Percentiles rank a stretch among this genome's conserved stretches.
Evolutionary conservation across 2,329 filamentous ascomycete species (phyloP).

Genomic region (Teratosphaeriaceae sp.): DNA sequence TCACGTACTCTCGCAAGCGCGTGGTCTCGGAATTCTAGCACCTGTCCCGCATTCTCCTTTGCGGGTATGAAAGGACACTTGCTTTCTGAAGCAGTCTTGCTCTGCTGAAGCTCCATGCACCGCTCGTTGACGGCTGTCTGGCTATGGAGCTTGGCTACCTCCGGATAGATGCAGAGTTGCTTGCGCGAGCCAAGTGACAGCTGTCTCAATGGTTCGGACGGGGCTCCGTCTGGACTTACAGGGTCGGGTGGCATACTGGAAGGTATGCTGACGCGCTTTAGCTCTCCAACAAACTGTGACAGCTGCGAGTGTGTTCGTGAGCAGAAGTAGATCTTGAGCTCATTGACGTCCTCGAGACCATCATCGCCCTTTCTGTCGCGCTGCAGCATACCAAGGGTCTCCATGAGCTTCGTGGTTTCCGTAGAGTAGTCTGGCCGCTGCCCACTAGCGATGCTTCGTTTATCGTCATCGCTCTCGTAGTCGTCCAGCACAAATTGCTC

Average conservation of each 20-base stretch:
- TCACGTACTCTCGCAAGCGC: slow-evolving; percentile 79
- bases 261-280: slow-evolving; percentile 71
- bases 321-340: slow-evolving; percentile 83
- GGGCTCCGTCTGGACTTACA: slow-evolving; percentile 13
- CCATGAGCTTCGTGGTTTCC: slow-evolving; percentile 68
- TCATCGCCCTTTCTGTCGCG: slow-evolving; percentile 32
- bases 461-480: slow-evolving; percentile 58
- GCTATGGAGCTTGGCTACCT: slow-evolving; percentile 62
- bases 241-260: slow-evolving; percentile 49
- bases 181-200: slow-evolving; percentile 80
- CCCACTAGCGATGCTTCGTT: slow-evolving; percentile 10
- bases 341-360: slow-evolving; percentile 49
- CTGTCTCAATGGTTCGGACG: slow-evolving; percentile 65
- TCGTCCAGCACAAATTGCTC: slow-evolving; percentile 70
- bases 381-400: slow-evolving; percentile 46
- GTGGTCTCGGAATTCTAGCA: slow-evolving; percentile 78
- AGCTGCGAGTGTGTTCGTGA: slow-evolving; percentile 90
- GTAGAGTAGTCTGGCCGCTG: slow-evolving; percentile 46
- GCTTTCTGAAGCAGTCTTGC: slow-evolving; percentile 53
- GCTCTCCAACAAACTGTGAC: slow-evolving; percentile 77
- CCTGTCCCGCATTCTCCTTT: slow-evolving; percentile 64
- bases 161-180: slow-evolving; percentile 81
- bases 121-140: slow-evolving; percentile 85
- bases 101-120: slow-evolving; percentile 83
- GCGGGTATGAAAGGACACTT: slow-evolving; percentile 71